These are phyloP conservation scores for Saprolegnia diclina DNA, from an alignment of 352 stramenopile species.

Conservation along the genomic window DNA sequence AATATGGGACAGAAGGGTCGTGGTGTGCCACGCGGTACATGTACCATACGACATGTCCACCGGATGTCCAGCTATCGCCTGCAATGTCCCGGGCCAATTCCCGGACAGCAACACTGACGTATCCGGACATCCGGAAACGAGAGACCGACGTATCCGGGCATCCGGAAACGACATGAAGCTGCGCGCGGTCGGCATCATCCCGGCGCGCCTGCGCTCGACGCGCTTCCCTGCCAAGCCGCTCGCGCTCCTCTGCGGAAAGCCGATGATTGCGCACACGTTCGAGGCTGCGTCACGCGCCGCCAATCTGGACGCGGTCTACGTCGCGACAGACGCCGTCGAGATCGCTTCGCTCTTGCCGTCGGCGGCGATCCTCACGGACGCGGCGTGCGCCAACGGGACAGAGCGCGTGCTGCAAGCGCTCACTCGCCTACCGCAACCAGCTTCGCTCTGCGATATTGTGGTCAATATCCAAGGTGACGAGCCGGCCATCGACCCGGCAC, in stretches of 20 bases:
- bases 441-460: constrained; percentile 57
- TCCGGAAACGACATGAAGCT: neutral
- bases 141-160: neutral
- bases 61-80: no score
- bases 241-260: constrained; percentile 65
- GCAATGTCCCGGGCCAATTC: no score
- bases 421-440: constrained; percentile 37
- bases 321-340: constrained; percentile 66
- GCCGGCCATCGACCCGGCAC: constrained; percentile 63
- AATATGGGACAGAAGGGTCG: neutral
- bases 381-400: constrained; percentile 56
- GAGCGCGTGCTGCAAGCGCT: constrained; percentile 70
- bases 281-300: constrained; percentile 42
- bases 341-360: constrained; percentile 45
- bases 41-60: neutral
- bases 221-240: constrained; percentile 77
- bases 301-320: constrained; percentile 64
- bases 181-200: constrained; percentile 64
- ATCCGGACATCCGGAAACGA: neutral
- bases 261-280: constrained; percentile 84
- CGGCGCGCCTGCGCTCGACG: constrained; percentile 59
- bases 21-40: neutral
- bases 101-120: neutral
- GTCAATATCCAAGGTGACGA: constrained; percentile 85
- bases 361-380: constrained; percentile 51